phyloP scores from a whole-genome alignment of 2,329 filamentous ascomycete species.

The Fusarium miscanthi region DNA sequence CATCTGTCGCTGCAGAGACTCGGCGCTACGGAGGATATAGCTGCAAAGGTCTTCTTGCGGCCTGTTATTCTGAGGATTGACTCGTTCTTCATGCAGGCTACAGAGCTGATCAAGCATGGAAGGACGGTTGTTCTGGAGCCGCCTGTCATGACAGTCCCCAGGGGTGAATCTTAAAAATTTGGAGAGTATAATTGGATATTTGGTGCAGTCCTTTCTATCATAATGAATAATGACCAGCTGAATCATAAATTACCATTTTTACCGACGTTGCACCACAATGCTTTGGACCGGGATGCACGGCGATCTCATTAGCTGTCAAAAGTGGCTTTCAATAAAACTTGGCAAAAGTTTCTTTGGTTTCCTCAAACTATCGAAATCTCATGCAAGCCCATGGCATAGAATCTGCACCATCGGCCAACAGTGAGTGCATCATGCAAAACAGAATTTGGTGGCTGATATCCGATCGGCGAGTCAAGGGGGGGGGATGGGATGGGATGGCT shows the following conservation, averaged over 20 bases:
- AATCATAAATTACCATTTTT: neutral
- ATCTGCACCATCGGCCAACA: slow-evolving; percentile 1
- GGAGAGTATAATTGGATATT: neutral
- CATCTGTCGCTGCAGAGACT: slow-evolving; percentile 52
- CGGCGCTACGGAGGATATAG: slow-evolving; percentile 46
- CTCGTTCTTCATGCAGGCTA: slow-evolving; percentile 55
- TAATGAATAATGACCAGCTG: slow-evolving; percentile 16
- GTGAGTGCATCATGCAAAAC: neutral
- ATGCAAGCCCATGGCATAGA: neutral
- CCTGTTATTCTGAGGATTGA: slow-evolving; percentile 53
- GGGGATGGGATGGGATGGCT: neutral
- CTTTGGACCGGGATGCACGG: neutral
- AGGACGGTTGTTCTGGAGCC: slow-evolving; percentile 29
- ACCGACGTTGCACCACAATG: neutral
- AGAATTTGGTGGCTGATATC: neutral
- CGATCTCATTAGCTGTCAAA: neutral
- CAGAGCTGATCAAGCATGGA: slow-evolving; percentile 41
- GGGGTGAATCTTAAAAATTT: neutral
- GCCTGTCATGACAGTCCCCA: slow-evolving; percentile 13
- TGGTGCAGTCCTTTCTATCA: neutral
- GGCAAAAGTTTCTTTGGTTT: neutral
- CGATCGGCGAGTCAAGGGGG: slow-evolving; percentile 6
- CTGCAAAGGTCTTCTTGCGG: slow-evolving; percentile 49
- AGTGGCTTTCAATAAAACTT: neutral
- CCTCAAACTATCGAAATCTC: neutral